A percentile compares a stretch with the other conserved stretches of the same genome.
These are phyloP conservation scores for Cinchona pubescens DNA, from an alignment of 257 asterid species.

Conservation along the genomic window DNA sequence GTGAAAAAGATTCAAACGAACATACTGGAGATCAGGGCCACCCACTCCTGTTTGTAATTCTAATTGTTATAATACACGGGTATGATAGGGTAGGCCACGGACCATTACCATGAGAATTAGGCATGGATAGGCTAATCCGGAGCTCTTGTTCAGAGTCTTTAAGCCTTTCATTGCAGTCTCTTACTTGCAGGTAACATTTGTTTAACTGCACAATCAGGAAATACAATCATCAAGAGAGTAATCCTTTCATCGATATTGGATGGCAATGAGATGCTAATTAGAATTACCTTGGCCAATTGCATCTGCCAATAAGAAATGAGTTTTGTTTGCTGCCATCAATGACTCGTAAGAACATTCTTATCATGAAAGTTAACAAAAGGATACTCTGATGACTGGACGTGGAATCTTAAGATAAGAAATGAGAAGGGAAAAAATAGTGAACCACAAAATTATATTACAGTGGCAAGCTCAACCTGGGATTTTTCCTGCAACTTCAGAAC, in stretches of 20 bases:
- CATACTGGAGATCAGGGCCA: not conserved
- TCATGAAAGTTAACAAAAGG: constrained; percentile 12
- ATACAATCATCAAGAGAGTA: constrained; percentile 1
- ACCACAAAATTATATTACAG: not conserved
- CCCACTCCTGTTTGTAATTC: not conserved
- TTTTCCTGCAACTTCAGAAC: constrained; percentile 57
- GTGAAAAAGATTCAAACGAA: not conserved
- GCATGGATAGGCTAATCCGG: constrained; percentile 46
- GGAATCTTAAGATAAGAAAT: constrained; percentile 17
- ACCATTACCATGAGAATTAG: not conserved
- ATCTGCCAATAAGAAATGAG: constrained; percentile 50
- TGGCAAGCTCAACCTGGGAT: constrained; percentile 46
- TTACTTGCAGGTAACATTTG: constrained; percentile 56
- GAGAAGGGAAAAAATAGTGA: constrained; percentile 1
- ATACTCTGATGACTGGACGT: not conserved
- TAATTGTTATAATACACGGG: not conserved
- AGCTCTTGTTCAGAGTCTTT: constrained; percentile 70
- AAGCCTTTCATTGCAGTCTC: constrained; percentile 58
- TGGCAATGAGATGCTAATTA: constrained; percentile 3
- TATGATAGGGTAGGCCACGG: not conserved
- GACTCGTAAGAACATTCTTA: constrained; percentile 32
- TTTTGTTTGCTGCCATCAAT: constrained; percentile 48
- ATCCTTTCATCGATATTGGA: constrained; percentile 12
- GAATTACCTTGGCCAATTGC: constrained; percentile 64
- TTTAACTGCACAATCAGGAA: constrained; percentile 51